A percentile compares a stretch with the other conserved stretches of the same genome.
These are phyloP conservation scores for Pichia sp. DNA, from an alignment of 1,139 yeast genomes.

Conservation along the genomic window DNA sequence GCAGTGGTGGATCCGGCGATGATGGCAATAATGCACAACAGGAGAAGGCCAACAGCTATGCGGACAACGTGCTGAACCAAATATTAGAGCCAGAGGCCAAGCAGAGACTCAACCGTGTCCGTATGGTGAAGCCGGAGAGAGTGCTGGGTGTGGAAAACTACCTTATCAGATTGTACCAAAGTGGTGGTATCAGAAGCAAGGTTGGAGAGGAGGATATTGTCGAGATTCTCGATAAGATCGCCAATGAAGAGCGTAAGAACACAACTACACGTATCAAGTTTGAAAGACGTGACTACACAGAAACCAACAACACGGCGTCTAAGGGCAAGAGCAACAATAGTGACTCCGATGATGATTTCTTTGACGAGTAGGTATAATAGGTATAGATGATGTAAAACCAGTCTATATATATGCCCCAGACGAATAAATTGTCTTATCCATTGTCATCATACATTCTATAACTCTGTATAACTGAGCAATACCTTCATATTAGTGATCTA, in stretches of 20 bases:
- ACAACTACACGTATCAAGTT: slow-evolving; percentile 61
- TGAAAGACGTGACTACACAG: slow-evolving; percentile 39
- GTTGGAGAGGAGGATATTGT: slow-evolving; percentile 80
- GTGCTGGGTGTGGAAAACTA: slow-evolving; percentile 90
- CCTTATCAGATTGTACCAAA: slow-evolving; percentile 66
- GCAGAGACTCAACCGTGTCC: slow-evolving; percentile 82
- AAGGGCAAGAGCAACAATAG: slow-evolving; percentile 26
- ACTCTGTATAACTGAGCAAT: no score
- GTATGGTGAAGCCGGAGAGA: slow-evolving; percentile 88
- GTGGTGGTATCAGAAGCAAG: slow-evolving; percentile 75
- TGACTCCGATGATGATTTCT: slow-evolving; percentile 33
- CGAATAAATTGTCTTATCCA: no score
- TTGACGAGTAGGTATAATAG: slow-evolving; percentile 21
- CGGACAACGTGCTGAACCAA: slow-evolving; percentile 53
- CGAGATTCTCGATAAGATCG: slow-evolving; percentile 75
- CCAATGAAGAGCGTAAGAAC: slow-evolving; percentile 70
- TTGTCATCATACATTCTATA: no score
- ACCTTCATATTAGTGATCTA: no score
- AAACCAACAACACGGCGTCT: slow-evolving; percentile 24
- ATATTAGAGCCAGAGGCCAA: slow-evolving; percentile 79
- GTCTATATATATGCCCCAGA: no score
- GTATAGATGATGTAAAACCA: no score
- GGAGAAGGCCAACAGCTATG: slow-evolving; percentile 15
- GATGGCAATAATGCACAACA: neutral
- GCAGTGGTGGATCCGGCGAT: neutral